Conservation (phyloP, 306 rosid species). For the Sicyos edulis region DNA sequence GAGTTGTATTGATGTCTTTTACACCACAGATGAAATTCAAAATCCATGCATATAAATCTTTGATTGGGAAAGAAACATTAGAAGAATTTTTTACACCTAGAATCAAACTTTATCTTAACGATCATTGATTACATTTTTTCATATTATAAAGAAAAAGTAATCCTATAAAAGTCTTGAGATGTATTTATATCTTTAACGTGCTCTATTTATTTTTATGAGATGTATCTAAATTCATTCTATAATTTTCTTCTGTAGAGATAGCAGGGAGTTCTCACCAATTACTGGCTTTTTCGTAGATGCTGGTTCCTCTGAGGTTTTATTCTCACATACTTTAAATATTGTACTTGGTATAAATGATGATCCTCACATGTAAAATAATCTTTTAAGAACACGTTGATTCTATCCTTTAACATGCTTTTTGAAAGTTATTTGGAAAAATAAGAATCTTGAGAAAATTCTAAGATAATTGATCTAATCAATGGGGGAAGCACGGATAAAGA, state of each 20-base stretch:
- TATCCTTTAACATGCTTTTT: background rate
- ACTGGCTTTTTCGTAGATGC: slow-evolving; percentile 57
- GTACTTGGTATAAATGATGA: slow-evolving; percentile 2
- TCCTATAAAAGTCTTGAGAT: background rate
- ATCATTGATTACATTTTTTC: background rate
- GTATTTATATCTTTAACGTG: background rate
- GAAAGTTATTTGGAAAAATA: background rate
- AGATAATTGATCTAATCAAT: background rate
- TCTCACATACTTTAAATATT: slow-evolving; percentile 16
- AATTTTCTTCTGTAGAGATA: slow-evolving; percentile 46
- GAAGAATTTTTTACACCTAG: background rate
- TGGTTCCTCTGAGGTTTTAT: slow-evolving; percentile 60
- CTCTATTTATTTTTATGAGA: background rate
- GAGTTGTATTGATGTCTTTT: no score
- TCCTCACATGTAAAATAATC: background rate
- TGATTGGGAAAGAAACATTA: background rate
- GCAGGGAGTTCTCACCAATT: slow-evolving; percentile 73
- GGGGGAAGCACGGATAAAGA: background rate
- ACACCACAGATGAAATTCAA: no score
- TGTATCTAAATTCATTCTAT: background rate
- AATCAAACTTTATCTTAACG: background rate
- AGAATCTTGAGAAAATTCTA: background rate
- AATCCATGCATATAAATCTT: background rate
- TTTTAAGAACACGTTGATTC: background rate
- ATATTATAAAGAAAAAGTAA: background rate